These are phyloP conservation scores for Phaffomyces thermotolerans DNA, from an alignment of 805 yeast species.

Conservation along the genomic window DNA sequence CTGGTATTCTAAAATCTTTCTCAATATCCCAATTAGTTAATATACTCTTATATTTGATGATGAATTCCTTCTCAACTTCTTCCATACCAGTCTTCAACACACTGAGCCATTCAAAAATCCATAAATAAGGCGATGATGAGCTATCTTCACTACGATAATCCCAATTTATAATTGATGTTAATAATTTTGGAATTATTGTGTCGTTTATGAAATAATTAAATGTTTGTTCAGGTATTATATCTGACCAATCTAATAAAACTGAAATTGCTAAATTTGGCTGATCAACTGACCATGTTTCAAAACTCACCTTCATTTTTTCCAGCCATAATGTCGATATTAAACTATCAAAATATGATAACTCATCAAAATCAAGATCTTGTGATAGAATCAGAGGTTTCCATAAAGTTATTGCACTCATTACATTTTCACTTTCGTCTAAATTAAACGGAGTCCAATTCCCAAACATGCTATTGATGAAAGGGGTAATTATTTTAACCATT, in stretches of 20 bases:
- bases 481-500: slow-evolving; percentile 18
- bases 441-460: slow-evolving; percentile 32
- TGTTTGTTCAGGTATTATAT: slow-evolving; percentile 26
- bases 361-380: slow-evolving; percentile 4
- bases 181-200: slow-evolving; percentile 33
- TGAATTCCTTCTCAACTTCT: slow-evolving; percentile 19
- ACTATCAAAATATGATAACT: slow-evolving; percentile 27
- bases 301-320: slow-evolving; percentile 24
- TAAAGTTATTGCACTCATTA: slow-evolving; percentile 24
- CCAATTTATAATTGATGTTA: slow-evolving; percentile 31
- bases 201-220: slow-evolving; percentile 24
- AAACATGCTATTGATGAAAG: slow-evolving; percentile 7
- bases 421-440: slow-evolving; percentile 21
- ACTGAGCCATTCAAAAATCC: slow-evolving; percentile 34
- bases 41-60: slow-evolving; percentile 15
- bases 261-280: slow-evolving; percentile 34
- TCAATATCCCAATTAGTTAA: slow-evolving; percentile 16
- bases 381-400: slow-evolving; percentile 21
- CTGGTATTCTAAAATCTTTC: slow-evolving; percentile 9
- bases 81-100: slow-evolving; percentile 18
- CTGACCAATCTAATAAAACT: slow-evolving; percentile 35
- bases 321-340: slow-evolving; percentile 31
- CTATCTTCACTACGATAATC: slow-evolving; percentile 5
- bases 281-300: slow-evolving; percentile 31
- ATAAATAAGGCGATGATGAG: slow-evolving; percentile 18